Base-by-base conservation (phyloP, 495 filamentous ascomycete genomes). In the Apiosordaria backusii region DNA sequence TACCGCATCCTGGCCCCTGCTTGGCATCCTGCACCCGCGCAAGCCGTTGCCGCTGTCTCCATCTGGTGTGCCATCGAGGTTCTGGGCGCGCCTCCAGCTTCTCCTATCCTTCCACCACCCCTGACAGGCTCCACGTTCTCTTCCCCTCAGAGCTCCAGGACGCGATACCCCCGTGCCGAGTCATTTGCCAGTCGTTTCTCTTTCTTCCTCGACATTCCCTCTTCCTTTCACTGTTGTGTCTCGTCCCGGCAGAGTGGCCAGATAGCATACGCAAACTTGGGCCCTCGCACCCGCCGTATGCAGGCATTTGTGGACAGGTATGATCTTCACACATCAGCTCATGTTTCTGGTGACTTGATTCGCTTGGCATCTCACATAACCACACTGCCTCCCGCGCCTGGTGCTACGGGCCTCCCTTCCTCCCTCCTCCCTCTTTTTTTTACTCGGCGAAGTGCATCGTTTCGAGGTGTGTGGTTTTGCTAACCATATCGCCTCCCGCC, bases 261-360 rank as follows among this genome's bases (percentile, higher is more conserved):
- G 45, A 57, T 13, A 35, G 13, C 52, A 64, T 65, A 64, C 63
- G 65, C 52, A 58, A 54, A 60, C 57, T 54, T 60, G 62, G 61
- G 60, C 58, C 57, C 29, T 57, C 64, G 72, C 71, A 75, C 72
- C 74, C 70, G 78, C 75, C 70, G 69, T 68, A 73, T 77, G n/a
- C n/a, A 76, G 79, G 81, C 79, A 79, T 80, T 72, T 78, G 77
- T 80, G 78, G 76, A 75, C 76, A 81, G 82, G 82, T 84, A 84
- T 79, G 81, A 81, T 79, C 77, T 74, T 69, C 79, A 55, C 63
- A 62, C 75, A 78, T 79, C 76, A 71, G 71, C 75, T 72, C 74
- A 80, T 78, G 75, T 79, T 80, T 79, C 74, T 68, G 65, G 68
- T 64, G 68, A 73, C 61, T 67, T 76, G 74, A 70, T 73, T 70